These are phyloP conservation scores for Opeltia flavorubescens DNA, from an alignment of 495 filamentous ascomycete species.

Conservation along the genomic window DNA sequence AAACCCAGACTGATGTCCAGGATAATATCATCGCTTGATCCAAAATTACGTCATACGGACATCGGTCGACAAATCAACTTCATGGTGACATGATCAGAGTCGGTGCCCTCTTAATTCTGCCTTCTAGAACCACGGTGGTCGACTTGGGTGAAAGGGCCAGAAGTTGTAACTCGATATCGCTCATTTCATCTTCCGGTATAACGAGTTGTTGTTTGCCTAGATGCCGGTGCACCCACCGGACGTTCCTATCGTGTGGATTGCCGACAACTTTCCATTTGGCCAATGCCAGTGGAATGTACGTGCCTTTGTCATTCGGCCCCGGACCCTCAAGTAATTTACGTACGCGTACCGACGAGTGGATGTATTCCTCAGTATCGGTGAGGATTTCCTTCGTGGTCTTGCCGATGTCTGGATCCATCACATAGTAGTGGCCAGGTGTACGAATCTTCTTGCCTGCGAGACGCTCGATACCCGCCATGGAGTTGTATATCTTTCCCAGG, in stretches of 20 bases:
- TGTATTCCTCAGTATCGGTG: conserved; percentile 2
- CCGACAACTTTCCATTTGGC: not conserved
- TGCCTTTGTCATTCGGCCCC: conserved; percentile 1
- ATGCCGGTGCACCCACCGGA: conserved; percentile 1
- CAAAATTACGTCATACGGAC: not conserved
- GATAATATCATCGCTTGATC: not conserved
- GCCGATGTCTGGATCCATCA: not conserved
- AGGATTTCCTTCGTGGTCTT: not conserved
- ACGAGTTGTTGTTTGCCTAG: not conserved
- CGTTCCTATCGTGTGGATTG: not conserved
- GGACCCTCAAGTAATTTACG: not conserved
- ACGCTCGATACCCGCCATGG: conserved; percentile 1
- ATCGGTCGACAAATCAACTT: not conserved
- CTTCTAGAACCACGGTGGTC: not conserved
- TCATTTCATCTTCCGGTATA: not conserved
- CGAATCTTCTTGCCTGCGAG: conserved; percentile 5
- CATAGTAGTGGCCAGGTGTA: conserved; percentile 3
- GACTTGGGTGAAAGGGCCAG: not conserved
- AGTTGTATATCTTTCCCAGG: conserved; percentile 5
- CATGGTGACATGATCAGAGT: not conserved
- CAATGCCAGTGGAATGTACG: not conserved
- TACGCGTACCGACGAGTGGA: conserved; percentile 4
- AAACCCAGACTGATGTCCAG: too few species aligned
- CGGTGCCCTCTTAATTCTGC: not conserved
- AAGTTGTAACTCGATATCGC: conserved; percentile 1